phyloP scores from a whole-genome alignment of 1,284 basidiomycete genomes.

The Microbotryum violaceum region DNA sequence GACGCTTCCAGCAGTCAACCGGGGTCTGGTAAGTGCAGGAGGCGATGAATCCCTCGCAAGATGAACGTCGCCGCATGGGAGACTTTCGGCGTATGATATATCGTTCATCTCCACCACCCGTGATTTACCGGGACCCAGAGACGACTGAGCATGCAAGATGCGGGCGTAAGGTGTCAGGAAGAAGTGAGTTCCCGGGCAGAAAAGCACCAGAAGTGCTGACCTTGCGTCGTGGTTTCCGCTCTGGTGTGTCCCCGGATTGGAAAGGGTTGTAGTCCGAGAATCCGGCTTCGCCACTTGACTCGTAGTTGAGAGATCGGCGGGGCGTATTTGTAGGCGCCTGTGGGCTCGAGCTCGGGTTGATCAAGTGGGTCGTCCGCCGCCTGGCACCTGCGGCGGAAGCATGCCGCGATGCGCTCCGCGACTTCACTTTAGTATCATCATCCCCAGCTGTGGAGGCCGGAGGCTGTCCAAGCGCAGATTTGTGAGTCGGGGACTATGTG shows the following conservation, averaged over 20 bases:
- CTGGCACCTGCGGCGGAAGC: too few species aligned
- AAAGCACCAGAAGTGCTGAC: not conserved
- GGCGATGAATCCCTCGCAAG: too few species aligned
- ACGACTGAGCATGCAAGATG: slow-evolving; percentile 12
- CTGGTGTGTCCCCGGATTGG: slow-evolving; percentile 46
- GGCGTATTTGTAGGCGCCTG: not conserved
- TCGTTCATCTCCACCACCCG: too few species aligned
- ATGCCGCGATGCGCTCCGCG: too few species aligned
- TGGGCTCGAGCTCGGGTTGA: not conserved
- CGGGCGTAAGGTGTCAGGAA: not conserved
- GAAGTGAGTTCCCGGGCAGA: not conserved
- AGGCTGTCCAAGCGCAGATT: too few species aligned
- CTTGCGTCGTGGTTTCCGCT: slow-evolving; percentile 35
- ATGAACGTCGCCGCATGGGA: too few species aligned
- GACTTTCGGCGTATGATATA: too few species aligned
- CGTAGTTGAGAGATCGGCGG: not conserved
- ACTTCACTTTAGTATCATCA: too few species aligned
- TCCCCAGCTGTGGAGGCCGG: too few species aligned
- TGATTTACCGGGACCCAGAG: slow-evolving; percentile 5
- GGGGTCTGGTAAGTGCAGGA: too few species aligned
- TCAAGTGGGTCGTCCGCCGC: not conserved
- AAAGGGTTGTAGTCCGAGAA: slow-evolving; percentile 51
- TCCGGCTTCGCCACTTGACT: slow-evolving; percentile 34
- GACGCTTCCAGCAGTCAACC: too few species aligned
- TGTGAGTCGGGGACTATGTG: too few species aligned